Conservation (phyloP, 2,329 filamentous ascomycete species). For the Daldinia sp. region DNA sequence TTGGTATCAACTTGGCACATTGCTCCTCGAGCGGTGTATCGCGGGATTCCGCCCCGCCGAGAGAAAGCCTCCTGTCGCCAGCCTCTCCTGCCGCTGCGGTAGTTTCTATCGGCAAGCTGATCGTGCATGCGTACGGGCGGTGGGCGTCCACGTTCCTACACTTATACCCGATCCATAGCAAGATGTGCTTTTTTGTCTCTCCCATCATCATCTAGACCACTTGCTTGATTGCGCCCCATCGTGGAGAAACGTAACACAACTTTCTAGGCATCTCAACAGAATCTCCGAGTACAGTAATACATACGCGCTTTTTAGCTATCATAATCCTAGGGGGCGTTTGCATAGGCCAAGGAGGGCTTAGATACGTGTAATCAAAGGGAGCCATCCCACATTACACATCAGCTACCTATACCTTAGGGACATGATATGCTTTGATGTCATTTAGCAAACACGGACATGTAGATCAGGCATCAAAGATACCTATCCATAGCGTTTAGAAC, state of each 20-base stretch:
- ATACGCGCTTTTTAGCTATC: conserved; percentile 12
- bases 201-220: conserved; percentile 5
- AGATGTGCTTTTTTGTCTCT: background rate
- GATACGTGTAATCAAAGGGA: conserved; percentile 24
- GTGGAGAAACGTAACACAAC: conserved; percentile 17
- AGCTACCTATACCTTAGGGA: background rate
- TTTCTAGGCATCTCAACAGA: conserved; percentile 15
- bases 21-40: conserved; percentile 31
- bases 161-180: background rate
- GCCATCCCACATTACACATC: background rate
- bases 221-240: conserved; percentile 16
- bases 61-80: conserved; percentile 33
- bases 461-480: conserved; percentile 4
- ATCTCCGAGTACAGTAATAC: conserved; percentile 32
- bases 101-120: conserved; percentile 1
- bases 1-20: conserved; percentile 42
- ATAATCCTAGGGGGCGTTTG: conserved; percentile 25
- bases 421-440: background rate
- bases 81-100: conserved; percentile 24
- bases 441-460: conserved; percentile 6
- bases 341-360: conserved; percentile 31
- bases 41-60: conserved; percentile 33
- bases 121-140: background rate
- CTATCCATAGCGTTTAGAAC: background rate
- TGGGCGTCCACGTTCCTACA: background rate